phyloP scores from a whole-genome alignment of 306 rosid genomes.

The Adenanthera pavonina region DNA sequence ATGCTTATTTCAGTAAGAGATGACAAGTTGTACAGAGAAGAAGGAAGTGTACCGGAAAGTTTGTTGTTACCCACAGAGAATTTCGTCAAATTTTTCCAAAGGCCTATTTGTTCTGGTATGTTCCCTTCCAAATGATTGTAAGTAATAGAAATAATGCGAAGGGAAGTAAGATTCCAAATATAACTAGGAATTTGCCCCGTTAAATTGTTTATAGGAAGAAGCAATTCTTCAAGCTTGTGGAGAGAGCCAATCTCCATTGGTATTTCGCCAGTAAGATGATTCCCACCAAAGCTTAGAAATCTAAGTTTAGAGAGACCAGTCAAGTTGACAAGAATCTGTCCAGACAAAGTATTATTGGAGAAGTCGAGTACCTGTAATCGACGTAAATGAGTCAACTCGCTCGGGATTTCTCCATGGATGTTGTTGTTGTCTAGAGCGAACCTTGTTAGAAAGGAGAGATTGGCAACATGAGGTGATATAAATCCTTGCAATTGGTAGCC shows the following conservation, averaged over 20 bases:
- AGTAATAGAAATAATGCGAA: neutral
- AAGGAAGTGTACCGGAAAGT: too few species aligned
- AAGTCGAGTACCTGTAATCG: conserved; percentile 13
- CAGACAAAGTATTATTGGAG: conserved; percentile 34
- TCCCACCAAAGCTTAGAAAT: rapidly evolving
- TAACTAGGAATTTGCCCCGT: conserved; percentile 44
- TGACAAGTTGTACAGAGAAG: too few species aligned
- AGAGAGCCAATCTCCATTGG: too few species aligned
- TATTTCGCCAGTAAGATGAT: too few species aligned
- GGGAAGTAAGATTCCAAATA: conserved; percentile 47
- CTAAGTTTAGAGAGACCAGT: conserved; percentile 28
- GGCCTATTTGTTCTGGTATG: too few species aligned
- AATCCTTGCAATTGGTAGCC: conserved; percentile 40
- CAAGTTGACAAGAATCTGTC: conserved; percentile 48
- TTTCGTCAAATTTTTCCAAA: too few species aligned
- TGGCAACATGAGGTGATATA: neutral
- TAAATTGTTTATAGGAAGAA: neutral
- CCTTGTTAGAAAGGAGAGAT: conserved; percentile 36
- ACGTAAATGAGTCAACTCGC: conserved; percentile 31
- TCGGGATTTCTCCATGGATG: conserved; percentile 43
- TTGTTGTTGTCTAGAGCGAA: conserved; percentile 28
- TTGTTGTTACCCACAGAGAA: too few species aligned
- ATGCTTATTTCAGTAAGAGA: too few species aligned
- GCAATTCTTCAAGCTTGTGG: conserved; percentile 15
- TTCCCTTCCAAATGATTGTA: conserved; percentile 32